Percentiles rank a stretch among this genome's conserved stretches.
phyloP scores from a whole-genome alignment of 768 basidiomycete species.

The Podaxis sp. region DNA sequence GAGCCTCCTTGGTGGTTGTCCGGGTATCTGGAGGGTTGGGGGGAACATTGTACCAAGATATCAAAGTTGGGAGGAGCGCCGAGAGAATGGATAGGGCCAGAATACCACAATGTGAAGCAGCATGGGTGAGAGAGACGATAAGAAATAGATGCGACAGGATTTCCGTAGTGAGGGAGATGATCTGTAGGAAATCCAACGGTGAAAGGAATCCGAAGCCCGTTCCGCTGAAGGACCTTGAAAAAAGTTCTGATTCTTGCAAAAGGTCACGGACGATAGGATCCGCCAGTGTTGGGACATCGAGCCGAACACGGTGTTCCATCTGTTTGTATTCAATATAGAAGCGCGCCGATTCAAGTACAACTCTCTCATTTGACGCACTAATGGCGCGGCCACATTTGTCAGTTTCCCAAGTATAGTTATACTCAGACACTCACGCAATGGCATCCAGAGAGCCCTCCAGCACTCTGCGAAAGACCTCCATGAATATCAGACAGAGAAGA shows the following conservation, averaged over 20 bases:
- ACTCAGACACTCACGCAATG: conserved; percentile 57
- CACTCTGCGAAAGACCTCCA: conserved; percentile 61
- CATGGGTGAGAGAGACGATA: conserved; percentile 58
- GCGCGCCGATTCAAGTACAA: conserved; percentile 69
- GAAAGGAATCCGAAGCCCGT: conserved; percentile 76
- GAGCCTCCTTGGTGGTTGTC: conserved; percentile 53
- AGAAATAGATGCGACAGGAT: conserved; percentile 68
- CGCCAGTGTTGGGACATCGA: conserved; percentile 75
- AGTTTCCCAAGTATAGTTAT: conserved; percentile 12
- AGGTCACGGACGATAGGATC: conserved; percentile 73
- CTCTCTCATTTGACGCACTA: conserved; percentile 65
- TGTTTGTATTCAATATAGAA: conserved; percentile 78
- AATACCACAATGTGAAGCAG: conserved; percentile 49
- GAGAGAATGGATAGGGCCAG: conserved; percentile 61
- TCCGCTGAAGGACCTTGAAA: conserved; percentile 76
- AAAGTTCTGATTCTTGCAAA: conserved; percentile 82
- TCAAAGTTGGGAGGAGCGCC: conserved; percentile 52
- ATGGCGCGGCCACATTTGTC: conserved; percentile 15
- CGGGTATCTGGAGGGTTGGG: conserved; percentile 37
- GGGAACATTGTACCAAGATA: conserved; percentile 45
- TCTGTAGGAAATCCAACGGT: conserved; percentile 73
- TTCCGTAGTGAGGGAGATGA: conserved; percentile 68
- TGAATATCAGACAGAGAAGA: conserved; percentile 50
- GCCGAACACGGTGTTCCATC: conserved; percentile 68
- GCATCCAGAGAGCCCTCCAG: conserved; percentile 64